phyloP scores from a whole-genome alignment of 176 grass and related monocot genomes.

The Tuctoria greenei region DNA sequence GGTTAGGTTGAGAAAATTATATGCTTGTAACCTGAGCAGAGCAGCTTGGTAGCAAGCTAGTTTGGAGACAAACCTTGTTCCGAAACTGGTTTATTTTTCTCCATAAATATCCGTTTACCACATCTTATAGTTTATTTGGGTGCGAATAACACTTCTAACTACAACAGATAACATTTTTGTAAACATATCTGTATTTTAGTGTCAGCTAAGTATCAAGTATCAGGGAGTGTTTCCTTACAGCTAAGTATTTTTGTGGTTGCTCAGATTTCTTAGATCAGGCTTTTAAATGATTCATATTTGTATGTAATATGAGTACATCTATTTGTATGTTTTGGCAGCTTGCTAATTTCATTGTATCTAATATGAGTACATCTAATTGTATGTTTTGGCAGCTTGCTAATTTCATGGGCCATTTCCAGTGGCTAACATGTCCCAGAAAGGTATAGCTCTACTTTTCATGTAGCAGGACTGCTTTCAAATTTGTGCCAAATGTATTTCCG shows the following conservation, averaged over 20 bases:
- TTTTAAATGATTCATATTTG: not conserved
- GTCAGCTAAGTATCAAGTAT: too few relatives aligned
- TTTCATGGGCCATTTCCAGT: slow-evolving; percentile 78
- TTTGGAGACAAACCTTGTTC: not conserved
- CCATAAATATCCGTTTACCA: not conserved
- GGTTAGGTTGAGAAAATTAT: not conserved
- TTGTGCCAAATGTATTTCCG: not conserved
- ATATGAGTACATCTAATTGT: slow-evolving; percentile 16
- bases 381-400: slow-evolving; percentile 65
- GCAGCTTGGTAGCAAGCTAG: not conserved
- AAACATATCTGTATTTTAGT: too few relatives aligned
- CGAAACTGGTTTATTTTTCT: not conserved
- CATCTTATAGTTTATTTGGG: too few relatives aligned
- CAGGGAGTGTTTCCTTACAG: too few relatives aligned
- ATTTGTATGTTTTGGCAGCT: slow-evolving; percentile 49
- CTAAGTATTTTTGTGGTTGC: not conserved
- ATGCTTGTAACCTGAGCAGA: not conserved
- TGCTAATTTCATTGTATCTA: slow-evolving; percentile 58
- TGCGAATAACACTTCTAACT: too few relatives aligned
- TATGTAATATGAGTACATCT: slow-evolving; percentile 3
- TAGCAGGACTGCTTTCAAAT: not conserved
- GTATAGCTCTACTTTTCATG: slow-evolving; percentile 31
- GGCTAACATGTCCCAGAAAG: slow-evolving; percentile 88
- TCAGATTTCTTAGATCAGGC: not conserved
- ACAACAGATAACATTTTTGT: not conserved